These are phyloP conservation scores for Xylogone sp. DNA, from an alignment of 2,329 filamentous ascomycete species.

Conservation along the genomic window DNA sequence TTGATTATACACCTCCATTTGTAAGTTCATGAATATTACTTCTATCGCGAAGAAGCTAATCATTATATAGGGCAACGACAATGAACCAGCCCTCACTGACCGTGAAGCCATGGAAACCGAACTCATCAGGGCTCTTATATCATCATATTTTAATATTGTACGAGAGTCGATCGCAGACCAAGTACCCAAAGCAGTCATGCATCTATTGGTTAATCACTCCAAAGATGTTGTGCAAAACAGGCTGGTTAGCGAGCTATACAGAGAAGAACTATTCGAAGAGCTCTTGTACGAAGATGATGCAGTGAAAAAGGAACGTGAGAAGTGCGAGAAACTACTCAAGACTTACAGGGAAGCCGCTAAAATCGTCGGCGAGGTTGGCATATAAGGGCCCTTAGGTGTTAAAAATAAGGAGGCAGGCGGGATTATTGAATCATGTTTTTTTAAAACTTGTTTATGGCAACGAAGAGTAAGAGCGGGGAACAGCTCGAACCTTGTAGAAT, in stretches of 20 bases:
- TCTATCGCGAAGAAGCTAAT: slow-evolving; percentile 14
- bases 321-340: slow-evolving; percentile 92
- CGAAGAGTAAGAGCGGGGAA: not conserved
- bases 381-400: slow-evolving; percentile 16
- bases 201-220: slow-evolving; percentile 95
- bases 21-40: slow-evolving; percentile 35
- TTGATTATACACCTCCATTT: slow-evolving; percentile 39
- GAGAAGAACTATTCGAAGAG: slow-evolving; percentile 85
- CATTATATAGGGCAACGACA: slow-evolving; percentile 46
- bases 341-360: slow-evolving; percentile 98
- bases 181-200: slow-evolving; percentile 98
- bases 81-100: slow-evolving; percentile 87
- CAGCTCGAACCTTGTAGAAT: not conserved
- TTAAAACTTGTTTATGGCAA: not conserved
- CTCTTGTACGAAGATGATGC: slow-evolving; percentile 95
- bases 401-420: not conserved
- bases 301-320: slow-evolving; percentile 96
- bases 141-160: slow-evolving; percentile 98
- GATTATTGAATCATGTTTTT: not conserved
- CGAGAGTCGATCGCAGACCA: slow-evolving; percentile 98
- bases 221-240: slow-evolving; percentile 98
- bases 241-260: slow-evolving; percentile 92
- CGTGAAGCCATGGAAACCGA: slow-evolving; percentile 97
- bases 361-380: slow-evolving; percentile 97
- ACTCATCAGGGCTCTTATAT: slow-evolving; percentile 92